Conservation (phyloP, 257 asterid genomes). For the Solanum paucissectum region DNA sequence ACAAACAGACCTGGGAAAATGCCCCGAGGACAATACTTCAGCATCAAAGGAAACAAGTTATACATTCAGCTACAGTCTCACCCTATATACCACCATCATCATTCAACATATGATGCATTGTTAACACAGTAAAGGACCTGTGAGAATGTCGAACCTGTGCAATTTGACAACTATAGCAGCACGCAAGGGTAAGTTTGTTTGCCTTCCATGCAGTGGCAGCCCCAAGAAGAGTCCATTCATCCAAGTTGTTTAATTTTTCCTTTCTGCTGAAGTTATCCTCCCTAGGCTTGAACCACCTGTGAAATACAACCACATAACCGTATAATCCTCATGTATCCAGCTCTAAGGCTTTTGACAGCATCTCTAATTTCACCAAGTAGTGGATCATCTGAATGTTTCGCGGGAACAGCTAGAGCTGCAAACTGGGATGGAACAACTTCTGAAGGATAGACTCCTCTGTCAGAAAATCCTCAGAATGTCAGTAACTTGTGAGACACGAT, state of each 20-base stretch:
- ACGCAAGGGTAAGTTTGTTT: neutral
- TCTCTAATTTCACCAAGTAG: constrained; percentile 27
- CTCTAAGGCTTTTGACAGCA: constrained; percentile 32
- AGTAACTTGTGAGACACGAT: neutral
- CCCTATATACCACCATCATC: neutral
- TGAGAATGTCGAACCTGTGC: neutral
- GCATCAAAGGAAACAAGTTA: neutral
- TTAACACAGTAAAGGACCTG: neutral
- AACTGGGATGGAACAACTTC: constrained; percentile 48
- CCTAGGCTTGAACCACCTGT: constrained; percentile 30
- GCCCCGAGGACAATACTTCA: neutral
- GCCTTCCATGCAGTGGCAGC: neutral
- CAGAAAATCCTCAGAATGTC: constrained; percentile 12
- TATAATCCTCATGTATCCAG: constrained; percentile 59
- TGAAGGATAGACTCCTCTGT: constrained; percentile 79
- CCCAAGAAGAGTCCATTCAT: neutral
- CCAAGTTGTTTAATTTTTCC: neutral
- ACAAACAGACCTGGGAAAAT: neutral
- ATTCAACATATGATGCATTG: neutral
- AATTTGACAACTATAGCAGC: neutral
- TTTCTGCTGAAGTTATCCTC: constrained; percentile 4
- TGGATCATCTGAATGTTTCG: constrained; percentile 7
- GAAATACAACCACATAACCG: constrained; percentile 47
- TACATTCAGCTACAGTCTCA: neutral
- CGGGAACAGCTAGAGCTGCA: constrained; percentile 10